phyloP scores from a whole-genome alignment of 345 rosid genomes.

The Eucalyptus shirleyi region DNA sequence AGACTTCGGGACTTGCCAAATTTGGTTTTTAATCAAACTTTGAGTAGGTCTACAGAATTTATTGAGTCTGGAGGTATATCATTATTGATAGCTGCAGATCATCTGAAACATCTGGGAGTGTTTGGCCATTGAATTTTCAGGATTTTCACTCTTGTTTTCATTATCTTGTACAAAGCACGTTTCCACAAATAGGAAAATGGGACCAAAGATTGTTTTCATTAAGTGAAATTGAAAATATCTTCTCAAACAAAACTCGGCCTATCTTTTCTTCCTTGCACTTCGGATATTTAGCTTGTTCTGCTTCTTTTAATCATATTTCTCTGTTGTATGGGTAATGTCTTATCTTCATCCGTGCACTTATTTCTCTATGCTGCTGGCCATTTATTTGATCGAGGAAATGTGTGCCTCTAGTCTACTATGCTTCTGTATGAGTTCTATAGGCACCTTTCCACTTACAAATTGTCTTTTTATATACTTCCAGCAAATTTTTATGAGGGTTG shows the following conservation, averaged over 20 bases:
- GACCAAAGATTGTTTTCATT: not conserved
- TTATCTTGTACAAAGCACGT: not conserved
- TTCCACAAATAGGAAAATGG: not conserved
- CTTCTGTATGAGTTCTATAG: not conserved
- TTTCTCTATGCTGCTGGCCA: not conserved
- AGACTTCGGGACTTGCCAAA: not conserved
- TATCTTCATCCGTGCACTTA: not conserved
- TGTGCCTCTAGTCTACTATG: not conserved
- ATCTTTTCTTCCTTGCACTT: not conserved
- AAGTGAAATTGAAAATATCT: not conserved
- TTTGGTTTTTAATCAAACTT: not conserved
- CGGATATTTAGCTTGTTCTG: not conserved
- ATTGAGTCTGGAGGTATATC: not conserved
- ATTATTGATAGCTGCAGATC: not conserved
- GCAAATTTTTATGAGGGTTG: slow-evolving; percentile 37
- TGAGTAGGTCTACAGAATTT: not conserved
- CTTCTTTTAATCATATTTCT: not conserved
- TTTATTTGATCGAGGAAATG: not conserved
- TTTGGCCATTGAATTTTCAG: not conserved
- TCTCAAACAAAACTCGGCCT: not conserved
- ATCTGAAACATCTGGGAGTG: not conserved
- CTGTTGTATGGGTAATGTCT: not conserved
- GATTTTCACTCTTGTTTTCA: not conserved
- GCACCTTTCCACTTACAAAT: not conserved
- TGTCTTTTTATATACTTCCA: not conserved